Conservation (phyloP, 345 rosid genomes). For the Iberis pinnata region DNA sequence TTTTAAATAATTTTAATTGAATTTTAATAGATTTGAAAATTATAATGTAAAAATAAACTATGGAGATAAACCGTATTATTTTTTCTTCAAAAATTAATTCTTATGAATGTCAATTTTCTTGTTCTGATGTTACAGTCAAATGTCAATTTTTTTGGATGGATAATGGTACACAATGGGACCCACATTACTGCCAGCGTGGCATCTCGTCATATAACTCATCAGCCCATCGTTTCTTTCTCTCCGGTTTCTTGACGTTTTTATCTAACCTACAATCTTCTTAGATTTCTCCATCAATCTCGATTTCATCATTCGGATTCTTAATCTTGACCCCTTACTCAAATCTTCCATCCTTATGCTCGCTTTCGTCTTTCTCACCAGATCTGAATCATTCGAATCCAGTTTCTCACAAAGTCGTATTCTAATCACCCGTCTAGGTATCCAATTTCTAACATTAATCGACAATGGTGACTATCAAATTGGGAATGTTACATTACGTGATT, state of each 20-base stretch:
- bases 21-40: too few relatives aligned
- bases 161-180: neutral
- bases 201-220: neutral
- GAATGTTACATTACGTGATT: slow-evolving; percentile 81
- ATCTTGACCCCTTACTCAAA: slow-evolving; percentile 16
- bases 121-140: neutral
- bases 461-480: slow-evolving; percentile 79
- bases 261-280: neutral
- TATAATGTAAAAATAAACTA: too few relatives aligned
- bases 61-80: too few relatives aligned
- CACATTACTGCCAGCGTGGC: slow-evolving; percentile 24
- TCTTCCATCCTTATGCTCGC: neutral
- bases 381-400: slow-evolving; percentile 13
- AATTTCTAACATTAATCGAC: neutral
- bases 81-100: too few relatives aligned
- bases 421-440: neutral
- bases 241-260: slow-evolving; percentile 3
- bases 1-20: too few relatives aligned
- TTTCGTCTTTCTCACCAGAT: slow-evolving; percentile 16
- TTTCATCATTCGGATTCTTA: neutral
- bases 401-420: neutral
- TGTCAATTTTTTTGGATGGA: slow-evolving; percentile 1
- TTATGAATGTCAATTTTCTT: too few relatives aligned
- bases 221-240: slow-evolving; percentile 16
- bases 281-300: slow-evolving; percentile 10